phyloP scores from a whole-genome alignment of 2,329 filamentous ascomycete genomes.

The Clonostachys chloroleuca region DNA sequence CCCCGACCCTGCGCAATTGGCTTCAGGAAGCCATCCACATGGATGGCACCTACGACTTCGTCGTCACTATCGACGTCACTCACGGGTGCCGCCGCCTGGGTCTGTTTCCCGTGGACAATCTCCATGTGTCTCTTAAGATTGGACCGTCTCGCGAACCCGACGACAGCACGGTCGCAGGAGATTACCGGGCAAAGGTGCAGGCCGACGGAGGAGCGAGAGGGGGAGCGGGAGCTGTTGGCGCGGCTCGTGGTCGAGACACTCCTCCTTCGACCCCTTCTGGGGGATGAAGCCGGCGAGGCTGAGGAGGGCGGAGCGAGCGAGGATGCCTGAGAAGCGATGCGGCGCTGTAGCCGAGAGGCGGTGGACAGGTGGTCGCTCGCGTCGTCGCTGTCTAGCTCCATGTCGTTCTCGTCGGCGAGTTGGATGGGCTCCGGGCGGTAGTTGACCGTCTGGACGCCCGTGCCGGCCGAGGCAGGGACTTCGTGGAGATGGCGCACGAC shows the following conservation, averaged over 20 bases:
- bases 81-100: neutral
- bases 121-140: conserved; percentile 32
- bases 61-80: conserved; percentile 36
- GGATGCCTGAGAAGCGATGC: conserved; percentile 19
- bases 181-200: conserved; percentile 29
- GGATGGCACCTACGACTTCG: conserved; percentile 58
- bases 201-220: conserved; percentile 21
- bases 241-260: conserved; percentile 6
- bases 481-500: conserved; percentile 51
- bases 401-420: conserved; percentile 11
- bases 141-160: conserved; percentile 24
- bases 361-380: neutral
- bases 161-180: conserved; percentile 25
- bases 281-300: conserved; percentile 7
- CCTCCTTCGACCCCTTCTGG: conserved; percentile 12
- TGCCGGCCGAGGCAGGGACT: conserved; percentile 11
- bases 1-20: conserved; percentile 44
- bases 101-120: conserved; percentile 24
- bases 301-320: conserved; percentile 14
- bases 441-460: conserved; percentile 15
- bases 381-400: conserved; percentile 13
- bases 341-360: conserved; percentile 14
- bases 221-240: conserved; percentile 9
- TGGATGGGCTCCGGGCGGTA: conserved; percentile 21
- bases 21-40: conserved; percentile 63